Base-by-base conservation (phyloP, 495 filamentous ascomycete genomes). In the Aspergillus asperescens region DNA sequence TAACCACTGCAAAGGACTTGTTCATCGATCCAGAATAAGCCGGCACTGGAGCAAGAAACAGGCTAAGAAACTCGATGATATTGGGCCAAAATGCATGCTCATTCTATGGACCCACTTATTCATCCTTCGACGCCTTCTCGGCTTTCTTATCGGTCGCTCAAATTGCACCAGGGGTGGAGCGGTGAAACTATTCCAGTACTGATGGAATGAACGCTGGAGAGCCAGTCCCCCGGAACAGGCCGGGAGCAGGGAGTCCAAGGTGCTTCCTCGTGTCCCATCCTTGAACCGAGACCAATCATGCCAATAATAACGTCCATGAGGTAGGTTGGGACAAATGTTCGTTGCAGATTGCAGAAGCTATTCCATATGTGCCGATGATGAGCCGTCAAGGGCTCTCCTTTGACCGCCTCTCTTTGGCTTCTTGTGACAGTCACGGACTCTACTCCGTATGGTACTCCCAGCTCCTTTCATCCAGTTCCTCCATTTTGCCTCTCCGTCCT, bases 221-320 rank as follows among this genome's bases (percentile, higher is more conserved):
- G 54, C 62, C 62, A 64, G 40, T 54, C 41, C 54, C 50, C 58
- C 62, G 62, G 62, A 61, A 57, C 53, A 55, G 47, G 39, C 58
- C 62, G 62, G 62, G 58, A 57, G 44, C 52, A 59, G 50, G 44
- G 52, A 44, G 44, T 40, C 23, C 19, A 37, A 22, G 45, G 46
- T 43, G 49, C 49, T 44, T 44, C 24, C 29, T 44, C 24, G 39
- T 13, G 48, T 20, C 29, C 52, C 58, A 55, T 56, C 38, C 16
- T 37, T 46, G 19, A 31, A 5, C 48, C 24, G 37, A 40, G 44
- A 57, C 55, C 55, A 57, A 54, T 58, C 56, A 58, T 20, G 12
- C 51, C 48, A 43, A 44, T 57, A 34, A 43, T 43, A 48, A 24
- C 23, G 9, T 50, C 48, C 48, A 52, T 57, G 47, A 50, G 54